Evolutionary conservation across 1,139 yeast genomes (phyloP), one percentile per base, ranked within the genome.

Genomic region (Geotrichum aggregatum): DNA sequence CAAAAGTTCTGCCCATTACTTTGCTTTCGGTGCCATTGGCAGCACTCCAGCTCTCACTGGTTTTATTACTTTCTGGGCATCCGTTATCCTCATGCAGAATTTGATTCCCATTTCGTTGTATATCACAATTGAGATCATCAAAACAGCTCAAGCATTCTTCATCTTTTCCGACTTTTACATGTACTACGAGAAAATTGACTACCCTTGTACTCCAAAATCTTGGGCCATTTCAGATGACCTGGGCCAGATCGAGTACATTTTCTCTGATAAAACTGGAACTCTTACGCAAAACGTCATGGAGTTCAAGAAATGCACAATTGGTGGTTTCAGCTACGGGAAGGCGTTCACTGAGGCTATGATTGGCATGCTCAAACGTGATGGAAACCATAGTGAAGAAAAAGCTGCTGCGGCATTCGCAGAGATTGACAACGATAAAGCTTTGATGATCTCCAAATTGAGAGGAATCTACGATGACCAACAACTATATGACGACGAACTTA

Each of bases 191-290:
- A 82, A 76, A 56, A 73, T 92, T 58, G 96, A 92, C 67, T 91
- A 87, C 66, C 97, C 98, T 0, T 92, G 98, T 70, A 82, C 92
- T 3, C 98, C 98, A 7, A 91, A 92, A 66, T 79, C 96, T 0
- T 92, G 98, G 98, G 88, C 86, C 66, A 91, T 92, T 52, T 88
- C 97, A 11, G 98, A 92, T 71, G 98, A 92, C 69, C 76, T 92
- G 64, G 98, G 98, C 31, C 98, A 92, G 70, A 86, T 92, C 62
- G 98, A 92, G 68, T 92, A 91, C 66, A 83, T 92, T 45, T 92
- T 92, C 70, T 87, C 96, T 65, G 98, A 92, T 71, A 92, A 92
- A 70, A 92, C 98, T 0, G 98, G 98, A 55, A 92, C 98, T 0
- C 75, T 92, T 61, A 92, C 98, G 1, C 98, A 91, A 68, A 92